Percentiles rank a stretch among this genome's conserved stretches.
These are phyloP conservation scores for Albugo laibachii DNA, from an alignment of 352 stramenopile species.

Conservation along the genomic window DNA sequence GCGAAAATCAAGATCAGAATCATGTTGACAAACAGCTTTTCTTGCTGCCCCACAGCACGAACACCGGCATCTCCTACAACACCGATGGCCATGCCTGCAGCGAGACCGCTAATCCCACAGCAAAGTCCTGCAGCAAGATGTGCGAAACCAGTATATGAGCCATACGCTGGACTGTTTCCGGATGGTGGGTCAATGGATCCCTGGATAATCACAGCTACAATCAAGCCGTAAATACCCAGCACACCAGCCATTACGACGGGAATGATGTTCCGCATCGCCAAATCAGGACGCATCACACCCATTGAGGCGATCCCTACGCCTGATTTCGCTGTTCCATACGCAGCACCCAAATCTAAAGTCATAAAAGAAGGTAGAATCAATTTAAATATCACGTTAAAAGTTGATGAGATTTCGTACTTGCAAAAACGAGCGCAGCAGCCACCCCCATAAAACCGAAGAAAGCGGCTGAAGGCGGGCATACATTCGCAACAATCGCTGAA, in stretches of 20 bases:
- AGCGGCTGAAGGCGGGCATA: slow-evolving; percentile 92
- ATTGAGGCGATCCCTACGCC: slow-evolving; percentile 93
- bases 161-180: slow-evolving; percentile 61
- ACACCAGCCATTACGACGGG: slow-evolving; percentile 98
- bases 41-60: slow-evolving; percentile 91
- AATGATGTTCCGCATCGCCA: slow-evolving; percentile 98
- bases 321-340: slow-evolving; percentile 95
- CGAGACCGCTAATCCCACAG: slow-evolving; percentile 85
- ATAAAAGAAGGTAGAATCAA: neutral
- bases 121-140: slow-evolving; percentile 89
- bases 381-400: neutral
- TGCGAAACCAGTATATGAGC: slow-evolving; percentile 87
- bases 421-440: slow-evolving; percentile 85
- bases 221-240: slow-evolving; percentile 92
- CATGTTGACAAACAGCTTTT: slow-evolving; percentile 97
- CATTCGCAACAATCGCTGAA: slow-evolving; percentile 63
- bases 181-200: slow-evolving; percentile 74
- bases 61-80: slow-evolving; percentile 93
- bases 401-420: slow-evolving; percentile 37
- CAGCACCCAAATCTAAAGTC: slow-evolving; percentile 82
- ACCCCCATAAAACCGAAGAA: slow-evolving; percentile 99
- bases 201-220: slow-evolving; percentile 89
- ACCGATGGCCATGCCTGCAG: slow-evolving; percentile 88
- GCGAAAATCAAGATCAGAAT: slow-evolving; percentile 99
- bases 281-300: slow-evolving; percentile 88